phyloP scores from a whole-genome alignment of 768 basidiomycete species.

The Cystobasidium tubakii region DNA sequence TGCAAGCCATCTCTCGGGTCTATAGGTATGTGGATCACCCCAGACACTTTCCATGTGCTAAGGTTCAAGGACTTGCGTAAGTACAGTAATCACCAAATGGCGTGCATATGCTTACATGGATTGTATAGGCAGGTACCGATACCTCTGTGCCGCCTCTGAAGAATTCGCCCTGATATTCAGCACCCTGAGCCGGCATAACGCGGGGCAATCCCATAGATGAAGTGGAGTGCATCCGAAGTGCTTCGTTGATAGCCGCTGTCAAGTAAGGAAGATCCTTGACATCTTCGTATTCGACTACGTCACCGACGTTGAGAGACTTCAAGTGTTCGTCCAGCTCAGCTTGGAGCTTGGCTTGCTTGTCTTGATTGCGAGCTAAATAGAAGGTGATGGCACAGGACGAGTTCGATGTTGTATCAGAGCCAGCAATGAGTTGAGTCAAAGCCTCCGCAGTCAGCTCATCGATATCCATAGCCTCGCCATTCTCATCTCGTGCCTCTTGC shows the following conservation, averaged over 20 bases:
- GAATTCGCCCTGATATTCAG: constrained; percentile 56
- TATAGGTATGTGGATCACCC: constrained; percentile 71
- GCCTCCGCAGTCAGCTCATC: constrained; percentile 79
- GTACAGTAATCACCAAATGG: too few relatives aligned
- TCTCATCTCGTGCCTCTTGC: constrained; percentile 67
- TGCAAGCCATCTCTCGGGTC: constrained; percentile 83
- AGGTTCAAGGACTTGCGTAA: too few relatives aligned
- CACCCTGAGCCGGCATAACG: constrained; percentile 63
- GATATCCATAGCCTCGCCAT: constrained; percentile 70
- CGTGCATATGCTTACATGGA: neutral
- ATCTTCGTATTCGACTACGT: constrained; percentile 60
- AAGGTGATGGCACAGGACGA: constrained; percentile 85
- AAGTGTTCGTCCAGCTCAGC: constrained; percentile 64
- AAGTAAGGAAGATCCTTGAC: constrained; percentile 55
- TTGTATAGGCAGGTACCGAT: constrained; percentile 7
- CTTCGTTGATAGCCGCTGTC: constrained; percentile 74
- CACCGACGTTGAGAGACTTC: constrained; percentile 33
- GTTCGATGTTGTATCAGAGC: constrained; percentile 89
- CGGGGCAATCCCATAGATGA: constrained; percentile 77
- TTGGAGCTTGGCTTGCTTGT: constrained; percentile 65
- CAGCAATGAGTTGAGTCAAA: constrained; percentile 49
- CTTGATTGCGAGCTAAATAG: constrained; percentile 66
- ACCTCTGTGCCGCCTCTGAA: constrained; percentile 60
- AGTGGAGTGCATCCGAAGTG: constrained; percentile 74
- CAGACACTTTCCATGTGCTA: constrained; percentile 67